Base-by-base conservation (phyloP, 441 rosid genomes). In the Sinapis alba region DNA sequence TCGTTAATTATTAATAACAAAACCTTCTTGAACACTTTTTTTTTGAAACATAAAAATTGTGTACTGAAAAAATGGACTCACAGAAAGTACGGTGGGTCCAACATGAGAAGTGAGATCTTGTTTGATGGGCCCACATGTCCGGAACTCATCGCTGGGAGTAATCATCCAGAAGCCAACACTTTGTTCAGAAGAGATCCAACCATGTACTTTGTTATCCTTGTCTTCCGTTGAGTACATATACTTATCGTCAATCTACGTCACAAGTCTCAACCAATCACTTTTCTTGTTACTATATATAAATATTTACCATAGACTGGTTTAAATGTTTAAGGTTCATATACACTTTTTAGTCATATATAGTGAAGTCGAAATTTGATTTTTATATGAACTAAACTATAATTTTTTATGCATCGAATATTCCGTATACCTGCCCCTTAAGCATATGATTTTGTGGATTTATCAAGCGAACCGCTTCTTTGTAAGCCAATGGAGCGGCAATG, bases 381-480 rank as follows among this genome's bases (percentile, higher is more conserved):
- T 56, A 4, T 56, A n/a, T 2, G 5, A 26, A 58, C 9, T 3
- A 13, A 56, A 16, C 16, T 12, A 36, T 24, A 56, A 23, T 13
- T 18, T 34, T 51, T 20, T 62, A 2, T 21, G 19, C 11, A 58
- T 34, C n/a, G 1, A n/a, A 12, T 53, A n/a, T n/a, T n/a, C 1
- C 3, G 1, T 5, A 8, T 80, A 81, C 84, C 78, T 78, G 68
- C 7, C 81, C 82, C 75, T 79, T 83, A 41, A 90, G 68, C 10
- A 64, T 59, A 0, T 79, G 80, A 18, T 92, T 64, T 13, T 15
- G 57, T 9, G 97, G 96, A 36, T 80, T 41, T 15, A 89, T 87
- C 73, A 92, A 68, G 12, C 86, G 87, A 75, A 90, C 92, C 47
- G 95, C 95, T 84, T 90, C 81, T 58, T 81, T 78, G 64, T 21